Evolutionary conservation across 345 rosid genomes (phyloP), one percentile per base, ranked within the genome.

Genomic region (Populus pruinosa): DNA sequence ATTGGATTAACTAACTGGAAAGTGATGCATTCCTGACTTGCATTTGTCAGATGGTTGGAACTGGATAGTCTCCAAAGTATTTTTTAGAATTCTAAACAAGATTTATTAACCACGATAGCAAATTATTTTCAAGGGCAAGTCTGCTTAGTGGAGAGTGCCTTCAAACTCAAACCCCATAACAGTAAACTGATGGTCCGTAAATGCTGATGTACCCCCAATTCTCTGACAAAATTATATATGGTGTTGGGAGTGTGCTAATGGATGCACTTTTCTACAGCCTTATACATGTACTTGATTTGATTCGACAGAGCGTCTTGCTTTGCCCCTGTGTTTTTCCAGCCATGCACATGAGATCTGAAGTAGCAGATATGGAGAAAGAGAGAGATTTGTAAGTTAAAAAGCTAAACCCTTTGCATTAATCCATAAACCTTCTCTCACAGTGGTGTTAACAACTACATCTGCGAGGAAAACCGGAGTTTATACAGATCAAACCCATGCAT

Each of bases 401-500:
- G 74, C 62, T 38, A 41, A 31, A 23, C 43, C 8, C 69, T 38
- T 4, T 63, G 72, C 67, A 59, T 70, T 73, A 20, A n/a, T 49
- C 66, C 71, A 84, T 49, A 77, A 73, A 80, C 87, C 84, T 85
- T 88, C 96, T 86, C 94, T 88, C 89, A 77, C 90, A 82, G 85
- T 73, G 69, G 53, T 73, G 79, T 75, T 29, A 70, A 50, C 74
- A 70, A 73, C 76, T 77, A 71, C 76, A 83, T 79, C 87, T 76
- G 86, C 71, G 90, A 91, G 96, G 93, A 89, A 88, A 89, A 88
- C 86, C 81, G 80, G 80, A 78, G 67, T 77, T 83, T 82, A 23
- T 85, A 89, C 91, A 86, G 66, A 79, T 85, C 84, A 72, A 81
- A 82, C 81, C 89, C 87, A 80, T 76, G 75, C 55, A 66, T 62